Percentiles rank a stretch among this genome's conserved stretches.
Evolutionary conservation across 208 protist species (phyloP).

Genomic region (Crithidia bombi): DNA sequence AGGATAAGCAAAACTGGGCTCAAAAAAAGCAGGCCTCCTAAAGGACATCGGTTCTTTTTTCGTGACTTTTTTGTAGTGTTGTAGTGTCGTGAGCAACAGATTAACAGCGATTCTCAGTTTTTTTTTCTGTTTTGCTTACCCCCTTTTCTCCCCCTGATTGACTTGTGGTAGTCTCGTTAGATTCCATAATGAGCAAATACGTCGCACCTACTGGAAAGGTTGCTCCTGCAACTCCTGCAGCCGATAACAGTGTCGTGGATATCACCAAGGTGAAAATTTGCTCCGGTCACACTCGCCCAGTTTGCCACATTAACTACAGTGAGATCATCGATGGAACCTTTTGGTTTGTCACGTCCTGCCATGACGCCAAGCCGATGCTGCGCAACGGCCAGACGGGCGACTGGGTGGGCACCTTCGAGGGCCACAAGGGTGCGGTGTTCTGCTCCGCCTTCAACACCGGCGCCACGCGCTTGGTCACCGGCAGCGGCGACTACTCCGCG

Average conservation of each 20-base stretch:
- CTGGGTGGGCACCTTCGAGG: slow-evolving; percentile 96
- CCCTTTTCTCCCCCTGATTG: slow-evolving; percentile 2
- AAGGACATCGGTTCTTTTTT: not conserved
- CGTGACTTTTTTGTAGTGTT: not conserved
- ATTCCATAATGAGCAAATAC: slow-evolving; percentile 66
- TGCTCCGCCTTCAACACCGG: slow-evolving; percentile 88
- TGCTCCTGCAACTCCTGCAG: slow-evolving; percentile 27
- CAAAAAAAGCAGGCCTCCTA: too few species aligned
- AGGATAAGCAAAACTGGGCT: too few species aligned
- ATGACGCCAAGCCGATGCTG: slow-evolving; percentile 94
- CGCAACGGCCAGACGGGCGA: slow-evolving; percentile 95
- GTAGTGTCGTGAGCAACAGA: too few species aligned
- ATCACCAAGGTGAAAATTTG: slow-evolving; percentile 91
- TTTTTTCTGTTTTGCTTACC: not conserved
- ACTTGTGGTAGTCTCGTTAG: not conserved
- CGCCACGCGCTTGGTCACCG: slow-evolving; percentile 90
- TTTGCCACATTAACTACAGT: slow-evolving; percentile 94
- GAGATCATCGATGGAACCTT: slow-evolving; percentile 90
- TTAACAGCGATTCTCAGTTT: not conserved
- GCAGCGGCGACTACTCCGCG: slow-evolving; percentile 93
- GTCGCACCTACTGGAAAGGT: slow-evolving; percentile 61
- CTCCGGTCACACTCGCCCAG: slow-evolving; percentile 88
- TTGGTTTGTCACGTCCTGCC: slow-evolving; percentile 92
- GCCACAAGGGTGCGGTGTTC: slow-evolving; percentile 96
- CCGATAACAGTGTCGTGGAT: slow-evolving; percentile 37